Evolutionary conservation across 2,329 filamentous ascomycete genomes (phyloP).

Genomic region (Aspergillus tubingensis): DNA sequence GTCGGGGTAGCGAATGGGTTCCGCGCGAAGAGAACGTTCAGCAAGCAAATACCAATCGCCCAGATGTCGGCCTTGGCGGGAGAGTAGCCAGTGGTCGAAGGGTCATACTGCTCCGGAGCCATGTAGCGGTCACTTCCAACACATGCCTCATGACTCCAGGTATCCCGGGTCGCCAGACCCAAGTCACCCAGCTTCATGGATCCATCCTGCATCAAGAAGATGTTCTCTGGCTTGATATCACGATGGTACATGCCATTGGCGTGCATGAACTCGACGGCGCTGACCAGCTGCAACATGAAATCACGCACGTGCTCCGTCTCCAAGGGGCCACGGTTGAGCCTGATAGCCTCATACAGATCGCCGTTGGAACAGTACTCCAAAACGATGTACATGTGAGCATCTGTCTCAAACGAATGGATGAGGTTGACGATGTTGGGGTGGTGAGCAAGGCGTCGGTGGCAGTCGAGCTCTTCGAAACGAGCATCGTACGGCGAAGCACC

Average conservation of each 20-base stretch:
- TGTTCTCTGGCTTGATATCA: constrained; percentile 99
- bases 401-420: constrained; percentile 86
- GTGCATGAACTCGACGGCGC: constrained; percentile 88
- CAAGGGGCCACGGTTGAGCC: constrained; percentile 79
- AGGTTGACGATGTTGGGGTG: constrained; percentile 95
- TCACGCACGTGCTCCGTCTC: constrained; percentile 96
- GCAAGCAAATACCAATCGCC: constrained; percentile 93
- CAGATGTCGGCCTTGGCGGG: constrained; percentile 93
- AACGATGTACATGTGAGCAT: constrained; percentile 85
- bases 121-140: constrained; percentile 99
- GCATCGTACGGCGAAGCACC: constrained; percentile 74
- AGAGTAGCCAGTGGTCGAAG: constrained; percentile 81
- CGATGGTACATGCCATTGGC: constrained; percentile 89
- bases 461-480: constrained; percentile 60
- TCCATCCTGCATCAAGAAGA: constrained; percentile 84
- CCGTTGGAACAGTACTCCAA: constrained; percentile 94
- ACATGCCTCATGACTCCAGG: constrained; percentile 88
- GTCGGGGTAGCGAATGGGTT: constrained; percentile 94
- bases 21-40: constrained; percentile 94
- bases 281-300: constrained; percentile 94
- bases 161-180: constrained; percentile 83
- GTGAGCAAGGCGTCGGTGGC: constrained; percentile 74
- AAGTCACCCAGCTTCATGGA: constrained; percentile 97
- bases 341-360: constrained; percentile 96
- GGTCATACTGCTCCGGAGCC: constrained; percentile 97